Evolutionary conservation across 2,329 filamentous ascomycete species (phyloP).

Genomic region (Talaromyces sp.): DNA sequence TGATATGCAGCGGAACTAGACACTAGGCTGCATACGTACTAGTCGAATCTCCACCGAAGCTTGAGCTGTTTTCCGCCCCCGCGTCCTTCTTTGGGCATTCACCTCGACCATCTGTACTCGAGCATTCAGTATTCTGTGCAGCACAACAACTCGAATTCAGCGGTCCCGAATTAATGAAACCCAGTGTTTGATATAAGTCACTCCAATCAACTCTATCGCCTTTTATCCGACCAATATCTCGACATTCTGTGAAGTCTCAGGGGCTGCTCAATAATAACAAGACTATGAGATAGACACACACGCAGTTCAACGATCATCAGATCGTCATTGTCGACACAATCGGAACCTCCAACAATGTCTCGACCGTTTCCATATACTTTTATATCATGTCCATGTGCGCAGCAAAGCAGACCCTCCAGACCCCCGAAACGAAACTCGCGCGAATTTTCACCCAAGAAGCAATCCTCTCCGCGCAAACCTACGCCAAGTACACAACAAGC

Average conservation of each 20-base stretch:
- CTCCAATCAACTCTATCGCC: neutral
- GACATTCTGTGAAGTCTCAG: neutral
- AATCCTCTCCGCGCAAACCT: conserved; percentile 19
- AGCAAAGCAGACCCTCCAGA: conserved; percentile 39
- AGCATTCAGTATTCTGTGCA: neutral
- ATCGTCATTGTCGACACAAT: neutral
- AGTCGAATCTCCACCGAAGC: neutral
- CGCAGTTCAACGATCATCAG: neutral
- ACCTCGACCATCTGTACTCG: neutral
- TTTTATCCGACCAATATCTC: neutral
- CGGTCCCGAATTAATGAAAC: neutral
- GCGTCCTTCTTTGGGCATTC: neutral
- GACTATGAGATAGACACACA: neutral
- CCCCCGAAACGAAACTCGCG: conserved; percentile 34
- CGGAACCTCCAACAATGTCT: conserved; percentile 40
- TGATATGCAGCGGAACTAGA: neutral
- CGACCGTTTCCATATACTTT: conserved; percentile 58
- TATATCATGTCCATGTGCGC: conserved; percentile 60
- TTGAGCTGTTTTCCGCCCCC: conserved; percentile 7
- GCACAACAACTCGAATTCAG: neutral
- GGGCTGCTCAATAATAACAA: neutral
- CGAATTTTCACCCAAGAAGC: conserved; percentile 30
- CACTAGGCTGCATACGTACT: neutral
- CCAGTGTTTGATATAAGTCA: no score
- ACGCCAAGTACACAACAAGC: conserved; percentile 23